Conservation (phyloP, 495 filamentous ascomycete genomes). For the Usnea hakonensis region DNA sequence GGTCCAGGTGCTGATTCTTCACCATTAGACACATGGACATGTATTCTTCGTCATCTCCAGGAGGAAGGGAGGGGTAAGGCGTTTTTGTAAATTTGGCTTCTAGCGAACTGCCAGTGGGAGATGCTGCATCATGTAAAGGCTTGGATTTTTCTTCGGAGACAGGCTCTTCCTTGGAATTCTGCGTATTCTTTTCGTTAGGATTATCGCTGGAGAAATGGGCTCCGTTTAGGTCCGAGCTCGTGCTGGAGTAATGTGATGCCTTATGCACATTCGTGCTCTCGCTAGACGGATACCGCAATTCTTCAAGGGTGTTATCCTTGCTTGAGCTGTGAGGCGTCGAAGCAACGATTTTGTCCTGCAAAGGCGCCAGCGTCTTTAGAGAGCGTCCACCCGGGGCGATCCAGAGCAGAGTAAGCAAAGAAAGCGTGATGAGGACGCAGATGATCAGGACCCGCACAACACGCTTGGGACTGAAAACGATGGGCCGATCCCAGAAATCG, state of each 20-base stretch:
- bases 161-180: neutral
- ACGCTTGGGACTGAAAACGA: neutral
- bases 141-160: neutral
- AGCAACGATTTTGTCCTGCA: neutral
- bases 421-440: neutral
- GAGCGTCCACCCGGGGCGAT: neutral
- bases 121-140: neutral
- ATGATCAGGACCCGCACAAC: neutral
- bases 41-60: conserved; percentile 20
- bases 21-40: conserved; percentile 22
- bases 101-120: neutral
- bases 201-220: neutral
- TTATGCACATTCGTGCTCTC: neutral
- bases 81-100: neutral
- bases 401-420: neutral
- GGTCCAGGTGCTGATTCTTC: conserved; percentile 21
- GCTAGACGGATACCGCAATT: neutral
- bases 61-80: conserved; percentile 3
- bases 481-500: neutral
- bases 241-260: neutral
- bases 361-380: neutral
- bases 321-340: neutral
- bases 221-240: neutral
- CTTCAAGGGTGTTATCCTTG: neutral
- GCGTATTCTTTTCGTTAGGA: neutral